Conservation (phyloP, 1,139 yeast species). For the Martiniozyma asiatica region DNA sequence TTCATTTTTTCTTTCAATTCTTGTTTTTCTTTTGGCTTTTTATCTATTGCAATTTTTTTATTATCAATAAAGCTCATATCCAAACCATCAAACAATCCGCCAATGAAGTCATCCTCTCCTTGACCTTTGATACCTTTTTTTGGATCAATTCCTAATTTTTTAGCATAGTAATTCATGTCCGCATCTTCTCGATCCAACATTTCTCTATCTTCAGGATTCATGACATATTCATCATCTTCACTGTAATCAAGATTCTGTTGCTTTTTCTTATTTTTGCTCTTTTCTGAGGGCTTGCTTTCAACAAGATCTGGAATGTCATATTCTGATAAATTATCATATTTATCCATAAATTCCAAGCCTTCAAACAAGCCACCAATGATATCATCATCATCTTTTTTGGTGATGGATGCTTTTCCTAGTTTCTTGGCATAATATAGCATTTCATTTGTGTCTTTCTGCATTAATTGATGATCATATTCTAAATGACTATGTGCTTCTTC, state of each 20-base stretch:
- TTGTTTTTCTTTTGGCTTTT: background rate
- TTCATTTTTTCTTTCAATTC: background rate
- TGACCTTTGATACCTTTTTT: conserved; percentile 14
- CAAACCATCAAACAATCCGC: conserved; percentile 35
- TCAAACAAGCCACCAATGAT: conserved; percentile 26
- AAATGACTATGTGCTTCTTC: conserved; percentile 25
- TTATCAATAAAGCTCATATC: conserved; percentile 22
- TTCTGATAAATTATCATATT: conserved; percentile 6
- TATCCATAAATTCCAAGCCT: conserved; percentile 34
- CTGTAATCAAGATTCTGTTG: conserved; percentile 2
- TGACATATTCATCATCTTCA: conserved; percentile 2
- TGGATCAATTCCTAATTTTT: conserved; percentile 45
- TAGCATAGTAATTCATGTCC: conserved; percentile 76
- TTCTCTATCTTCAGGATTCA: conserved; percentile 26
- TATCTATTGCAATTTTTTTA: background rate
- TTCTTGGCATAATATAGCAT: conserved; percentile 75
- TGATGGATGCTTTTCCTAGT: conserved; percentile 34
- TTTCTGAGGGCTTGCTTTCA: too few species aligned
- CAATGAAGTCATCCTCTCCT: conserved; percentile 21
- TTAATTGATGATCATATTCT: conserved; percentile 22
- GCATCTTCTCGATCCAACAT: conserved; percentile 54
- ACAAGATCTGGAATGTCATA: too few species aligned
- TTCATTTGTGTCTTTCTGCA: conserved; percentile 64
- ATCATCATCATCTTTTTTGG: conserved; percentile 20
- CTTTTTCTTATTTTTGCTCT: conserved; percentile 1